Evolutionary conservation across 2,329 filamentous ascomycete species (phyloP), one percentile per base, ranked within the genome.

Genomic region (Leptographium flavum): DNA sequence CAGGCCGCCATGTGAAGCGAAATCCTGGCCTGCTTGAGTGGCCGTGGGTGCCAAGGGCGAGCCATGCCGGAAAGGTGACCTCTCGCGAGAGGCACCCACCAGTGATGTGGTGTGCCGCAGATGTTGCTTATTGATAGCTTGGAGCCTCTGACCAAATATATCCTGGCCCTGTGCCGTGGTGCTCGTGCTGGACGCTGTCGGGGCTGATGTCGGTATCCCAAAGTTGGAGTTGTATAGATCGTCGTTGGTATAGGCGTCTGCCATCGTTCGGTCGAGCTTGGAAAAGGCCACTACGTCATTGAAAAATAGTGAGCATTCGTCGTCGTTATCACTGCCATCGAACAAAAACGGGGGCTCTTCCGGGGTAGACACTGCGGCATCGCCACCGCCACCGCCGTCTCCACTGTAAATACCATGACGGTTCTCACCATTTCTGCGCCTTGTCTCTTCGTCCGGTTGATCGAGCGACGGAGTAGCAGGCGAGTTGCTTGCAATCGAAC

Each of bases 181-280:
- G 27, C 67, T 59, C 22, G 54, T 63, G 23, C 30, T 42, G 50
- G 62, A 57, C 40, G 69, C 66, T 9, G 68, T 63, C 11, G 72
- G 69, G 3, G 76, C 65, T 5, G 76, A 65, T 0, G 75, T 71
- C 1, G 73, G 73, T 55, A 79, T 69, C 30, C 67, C 69, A 49
- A 79, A 78, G 54, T 70, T 73, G 1, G 83, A 81, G 54, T 81
- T 87, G 68, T 85, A 94, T 1, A 94, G 72, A 60, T 92, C 86
- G 59, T 94, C 88, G 55, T 78, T 74, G 55, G 77, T 74, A 57
- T 84, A 90, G 42, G 86, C 74, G 57, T 93, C 87, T 17, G 87
- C 90, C 65, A 92, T 86, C 1, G 87, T 92, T 46, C 87, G 74
- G 53, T 87, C 81, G 51, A 94, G 74, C 63, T 90, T 92, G 23